Conservation (phyloP, 495 filamentous ascomycete species). For the Daldinia childiae region DNA sequence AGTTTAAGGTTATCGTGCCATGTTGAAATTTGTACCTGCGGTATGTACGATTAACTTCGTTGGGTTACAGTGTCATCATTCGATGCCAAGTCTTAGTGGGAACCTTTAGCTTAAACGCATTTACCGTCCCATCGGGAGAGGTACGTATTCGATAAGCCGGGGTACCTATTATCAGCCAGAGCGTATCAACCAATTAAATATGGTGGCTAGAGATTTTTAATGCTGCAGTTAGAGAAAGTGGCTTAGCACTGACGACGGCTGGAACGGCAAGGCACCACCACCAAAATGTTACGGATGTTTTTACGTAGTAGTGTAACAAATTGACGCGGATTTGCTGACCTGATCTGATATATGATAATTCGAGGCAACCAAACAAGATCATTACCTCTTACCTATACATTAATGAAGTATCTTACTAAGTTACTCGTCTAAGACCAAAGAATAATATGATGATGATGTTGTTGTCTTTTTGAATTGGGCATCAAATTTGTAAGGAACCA, state of each 20-base stretch:
- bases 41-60: conserved; percentile 12
- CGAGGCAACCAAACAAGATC: conserved; percentile 5
- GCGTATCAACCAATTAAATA: not conserved
- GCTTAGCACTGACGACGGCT: conserved; percentile 27
- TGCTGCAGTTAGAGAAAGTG: conserved; percentile 8
- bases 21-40: conserved; percentile 14
- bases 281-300: not conserved
- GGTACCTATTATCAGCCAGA: not conserved
- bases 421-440: not conserved
- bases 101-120: conserved; percentile 3
- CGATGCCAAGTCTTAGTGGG: conserved; percentile 35
- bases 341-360: conserved; percentile 19
- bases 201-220: no score
- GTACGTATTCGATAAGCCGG: conserved; percentile 8
- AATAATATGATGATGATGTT: not conserved
- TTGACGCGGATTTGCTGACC: conserved; percentile 7
- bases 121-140: conserved; percentile 38
- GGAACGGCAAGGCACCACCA: not conserved
- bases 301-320: not conserved
- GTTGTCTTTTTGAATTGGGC: conserved; percentile 10
- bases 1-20: conserved; percentile 20
- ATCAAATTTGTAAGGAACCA: not conserved
- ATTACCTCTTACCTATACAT: not conserved
- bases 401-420: conserved; percentile 13
- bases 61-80: conserved; percentile 44